Evolutionary conservation across 1,284 basidiomycete genomes (phyloP), one percentile per base, ranked within the genome.

Genomic region (Fomitopsis schrenkii): DNA sequence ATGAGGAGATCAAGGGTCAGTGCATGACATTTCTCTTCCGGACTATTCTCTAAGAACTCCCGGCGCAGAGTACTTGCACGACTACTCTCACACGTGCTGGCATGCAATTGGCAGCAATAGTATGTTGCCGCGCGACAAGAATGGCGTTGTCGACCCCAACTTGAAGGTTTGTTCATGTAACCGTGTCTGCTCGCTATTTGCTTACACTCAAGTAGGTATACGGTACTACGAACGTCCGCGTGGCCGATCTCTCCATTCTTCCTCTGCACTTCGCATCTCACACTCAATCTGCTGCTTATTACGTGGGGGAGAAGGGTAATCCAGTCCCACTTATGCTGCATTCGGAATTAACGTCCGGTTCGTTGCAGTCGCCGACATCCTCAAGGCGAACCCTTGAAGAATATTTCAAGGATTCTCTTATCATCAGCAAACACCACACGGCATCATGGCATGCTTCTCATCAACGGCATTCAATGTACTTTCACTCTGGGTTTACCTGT

Each of bases 131-230:
- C 70, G 75, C 53, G 75, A 76, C 45, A 68, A 76, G 61, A 81
- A 81, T 40, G 83, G 83, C 64, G 83, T 85, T 17, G 83, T 85
- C 44, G 80, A 80, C 70, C 71, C 78, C 6, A 72, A 75, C 52
- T 70, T 85, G 28, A 72, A 74, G 62, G 71, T 74, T 44, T n/a
- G 55, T 45, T 19, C 28, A 17, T 44, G 3, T 12, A 14, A 10
- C 3, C n/a, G 36, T 4, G 7, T 9, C 52, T 38, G 33, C 35
- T n/a, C 44, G 30, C 5, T 26, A 3, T 8, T 4, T 26, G 35
- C 19, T 55, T 12, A 19, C 10, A 36, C 14, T 4, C 5, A 7
- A 19, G 42, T 26, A 60, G 54, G 54, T 60, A 3, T 60, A 58
- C 26, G 56, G 56, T 45, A 74, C 74, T 2, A 59, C 59, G 40